Evolutionary conservation across 129 eudicot genomes (phyloP), one percentile per base, ranked within the genome.

Genomic region (Pittosporum tobira): DNA sequence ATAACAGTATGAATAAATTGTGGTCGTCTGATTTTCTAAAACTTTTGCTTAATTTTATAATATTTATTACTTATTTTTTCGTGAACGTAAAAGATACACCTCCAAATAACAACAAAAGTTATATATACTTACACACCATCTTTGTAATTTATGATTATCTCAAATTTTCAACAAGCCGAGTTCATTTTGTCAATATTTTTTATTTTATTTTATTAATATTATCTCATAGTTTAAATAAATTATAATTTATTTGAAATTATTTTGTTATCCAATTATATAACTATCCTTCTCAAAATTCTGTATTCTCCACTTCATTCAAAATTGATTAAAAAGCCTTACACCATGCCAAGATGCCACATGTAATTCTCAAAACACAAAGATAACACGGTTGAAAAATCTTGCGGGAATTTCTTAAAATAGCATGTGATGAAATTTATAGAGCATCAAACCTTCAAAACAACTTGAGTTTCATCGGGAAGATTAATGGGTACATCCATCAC

Each of bases 401-500:
- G 28, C 15, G 21, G n/a, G 8, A 54, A 16, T 15, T n/a, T 27
- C 7, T 29, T 14, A 34, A 34, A 34, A 5, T 12, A 34, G 40
- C n/a, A 13, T 14, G 46, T 4, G 13, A 34, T 5, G 4, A 11
- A 43, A 26, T n/a, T n/a, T 24, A 27, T 24, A 21, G 58, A 27
- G 21, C 34, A 59, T 20, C 82, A 66, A 76, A 93, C 99, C 99
- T 93, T 93, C 43, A 87, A 58, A 54, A 93, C 56, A 62, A 93
- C 94, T 48, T 83, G 82, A 28, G 96, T 84, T 57, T 93, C 99
- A 46, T 93, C 99, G 10, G 96, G 93, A 51, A 93, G 94, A 63
- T 81, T 84, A 11, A 93, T 84, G 18, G 79, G 81, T 52, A 84
- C 72, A 71, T 93, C 96, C 84, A 93, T 65, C 65, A 78, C 88